Base-by-base conservation (phyloP, 1,139 yeast genomes). In the Nematodospora anomalae region DNA sequence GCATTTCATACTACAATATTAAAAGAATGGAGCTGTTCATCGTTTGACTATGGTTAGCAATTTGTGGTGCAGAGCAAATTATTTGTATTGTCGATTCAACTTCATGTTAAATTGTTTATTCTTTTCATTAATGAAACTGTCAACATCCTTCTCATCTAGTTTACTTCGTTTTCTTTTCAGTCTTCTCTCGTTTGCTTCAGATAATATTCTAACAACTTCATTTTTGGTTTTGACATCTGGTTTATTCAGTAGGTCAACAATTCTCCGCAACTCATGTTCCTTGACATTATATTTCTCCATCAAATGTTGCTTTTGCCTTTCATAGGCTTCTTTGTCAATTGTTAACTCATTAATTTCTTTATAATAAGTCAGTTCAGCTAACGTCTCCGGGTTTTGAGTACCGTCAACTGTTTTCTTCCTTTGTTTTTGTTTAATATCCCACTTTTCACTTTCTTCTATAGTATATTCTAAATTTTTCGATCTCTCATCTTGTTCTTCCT, bases 31-130 rank as follows among this genome's bases (percentile, higher is more conserved):
- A n/a, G n/a, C n/a, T n/a, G n/a, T n/a, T n/a, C n/a, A n/a, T n/a
- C n/a, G n/a, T n/a, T n/a, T n/a, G n/a, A n/a, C n/a, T n/a, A n/a
- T n/a, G n/a, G n/a, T n/a, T n/a, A n/a, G n/a, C n/a, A n/a, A n/a
- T n/a, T n/a, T n/a, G n/a, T n/a, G n/a, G n/a, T n/a, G n/a, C n/a
- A n/a, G n/a, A n/a, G n/a, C n/a, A n/a, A n/a, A n/a, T n/a, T n/a
- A n/a, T n/a, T n/a, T n/a, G 13, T 28, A 34, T 45, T 77, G 80
- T 32, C 90, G 62, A 38, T 79, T 69, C 46, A 88, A 63, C 51
- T 85, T 85, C 57, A 74, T 76, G 59, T 87, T 88, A 60, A 87
- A 88, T 51, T 83, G 84, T 52, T 74, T 76, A 67, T 88, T 88
- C 58, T 82, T 83, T 42, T 83, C 90, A 54, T 84, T 87, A 53